Conservation (phyloP, 1,139 yeast species). For the Kodamaea fungicola region DNA sequence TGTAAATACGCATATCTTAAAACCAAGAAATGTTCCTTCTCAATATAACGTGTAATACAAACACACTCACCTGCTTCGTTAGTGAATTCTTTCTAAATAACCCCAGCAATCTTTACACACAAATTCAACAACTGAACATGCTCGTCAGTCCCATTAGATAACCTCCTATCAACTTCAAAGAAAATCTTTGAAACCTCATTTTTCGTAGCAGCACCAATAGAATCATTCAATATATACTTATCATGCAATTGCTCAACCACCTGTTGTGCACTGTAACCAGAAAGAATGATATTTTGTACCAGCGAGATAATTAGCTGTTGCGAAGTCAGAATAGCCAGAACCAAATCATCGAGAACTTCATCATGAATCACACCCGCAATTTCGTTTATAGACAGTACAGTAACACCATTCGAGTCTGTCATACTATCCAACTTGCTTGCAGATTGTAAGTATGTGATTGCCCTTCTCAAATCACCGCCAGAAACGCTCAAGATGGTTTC, state of each 20-base stretch:
- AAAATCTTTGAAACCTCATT: conserved; percentile 60
- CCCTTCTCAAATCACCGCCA: conserved; percentile 88
- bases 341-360: conserved; percentile 42
- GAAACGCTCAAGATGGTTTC: conserved; percentile 64
- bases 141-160: conserved; percentile 89
- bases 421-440: conserved; percentile 61
- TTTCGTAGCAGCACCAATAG: conserved; percentile 53
- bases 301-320: conserved; percentile 34
- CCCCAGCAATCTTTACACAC: conserved; percentile 52
- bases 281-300: conserved; percentile 55
- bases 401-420: conserved; percentile 26
- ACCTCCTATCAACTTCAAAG: conserved; percentile 70
- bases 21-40: no score
- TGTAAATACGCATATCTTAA: no score
- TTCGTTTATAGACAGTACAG: conserved; percentile 54
- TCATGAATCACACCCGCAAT: conserved; percentile 83
- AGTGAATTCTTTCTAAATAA: not conserved
- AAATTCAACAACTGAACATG: conserved; percentile 78
- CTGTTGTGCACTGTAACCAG: conserved; percentile 89
- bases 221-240: conserved; percentile 55
- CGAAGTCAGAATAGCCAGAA: conserved; percentile 33
- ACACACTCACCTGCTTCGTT: not conserved
- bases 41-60: no score
- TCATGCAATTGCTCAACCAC: conserved; percentile 81
- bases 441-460: conserved; percentile 87